Conservation (phyloP, 2,329 filamentous ascomycete genomes). For the Pyrenophora tritici-repentis region DNA sequence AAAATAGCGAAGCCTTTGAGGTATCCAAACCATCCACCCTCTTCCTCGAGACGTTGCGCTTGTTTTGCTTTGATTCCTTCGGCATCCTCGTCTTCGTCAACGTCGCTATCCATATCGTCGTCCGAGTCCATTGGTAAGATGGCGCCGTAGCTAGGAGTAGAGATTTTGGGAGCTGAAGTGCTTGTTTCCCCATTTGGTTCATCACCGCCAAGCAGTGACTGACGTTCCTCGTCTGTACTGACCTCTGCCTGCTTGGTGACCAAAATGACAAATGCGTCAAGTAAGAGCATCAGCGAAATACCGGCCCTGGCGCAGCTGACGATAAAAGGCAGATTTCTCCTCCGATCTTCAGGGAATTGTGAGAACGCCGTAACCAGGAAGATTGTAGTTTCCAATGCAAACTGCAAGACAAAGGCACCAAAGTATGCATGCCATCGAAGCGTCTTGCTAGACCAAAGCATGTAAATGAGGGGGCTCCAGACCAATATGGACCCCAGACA, state of each 20-base stretch:
- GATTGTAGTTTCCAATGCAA: conserved; percentile 37
- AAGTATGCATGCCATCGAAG: conserved; percentile 44
- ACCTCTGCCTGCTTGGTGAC: conserved; percentile 37
- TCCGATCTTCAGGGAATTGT: conserved; percentile 19
- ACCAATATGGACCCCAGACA: conserved; percentile 43
- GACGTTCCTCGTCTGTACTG: conserved; percentile 60
- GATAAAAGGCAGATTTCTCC: conserved; percentile 27
- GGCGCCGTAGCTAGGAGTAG: conserved; percentile 42
- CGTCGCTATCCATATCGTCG: conserved; percentile 13
- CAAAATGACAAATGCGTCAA: conserved; percentile 38
- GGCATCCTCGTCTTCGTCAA: conserved; percentile 52
- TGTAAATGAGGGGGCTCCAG: conserved; percentile 35
- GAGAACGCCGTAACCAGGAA: conserved; percentile 32
- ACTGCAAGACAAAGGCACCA: conserved; percentile 40
- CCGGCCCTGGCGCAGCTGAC: conserved; percentile 29
- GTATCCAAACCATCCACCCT: conserved; percentile 79
- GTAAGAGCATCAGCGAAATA: conserved; percentile 30
- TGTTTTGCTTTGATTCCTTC: conserved; percentile 60
- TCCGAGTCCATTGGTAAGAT: conserved; percentile 16
- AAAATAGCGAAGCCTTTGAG: conserved; percentile 75
- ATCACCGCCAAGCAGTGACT: conserved; percentile 61
- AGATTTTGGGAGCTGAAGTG: conserved; percentile 44
- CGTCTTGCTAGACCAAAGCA: conserved; percentile 28
- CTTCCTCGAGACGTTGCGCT: conserved; percentile 69
- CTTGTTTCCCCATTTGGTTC: conserved; percentile 30